A percentile compares a stretch with the other conserved stretches of the same genome.
These are phyloP conservation scores for Monosporascus sp. DNA, from an alignment of 2,329 filamentous ascomycete genomes.

Conservation along the genomic window DNA sequence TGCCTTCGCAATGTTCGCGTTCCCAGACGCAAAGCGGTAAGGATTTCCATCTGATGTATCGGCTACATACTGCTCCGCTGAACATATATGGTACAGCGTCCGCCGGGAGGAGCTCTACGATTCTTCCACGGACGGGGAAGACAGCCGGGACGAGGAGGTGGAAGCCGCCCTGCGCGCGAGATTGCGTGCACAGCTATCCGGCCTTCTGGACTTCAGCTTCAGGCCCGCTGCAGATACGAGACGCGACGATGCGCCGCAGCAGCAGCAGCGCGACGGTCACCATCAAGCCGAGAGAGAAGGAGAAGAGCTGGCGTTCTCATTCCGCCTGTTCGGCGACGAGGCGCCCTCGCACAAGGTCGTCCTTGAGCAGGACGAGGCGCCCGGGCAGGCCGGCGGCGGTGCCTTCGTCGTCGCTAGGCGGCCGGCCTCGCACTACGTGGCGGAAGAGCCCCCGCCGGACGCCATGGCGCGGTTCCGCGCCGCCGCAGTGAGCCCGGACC, in stretches of 20 bases:
- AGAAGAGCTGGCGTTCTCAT: slow-evolving; percentile 45
- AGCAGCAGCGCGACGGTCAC: slow-evolving; percentile 8
- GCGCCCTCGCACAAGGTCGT: slow-evolving; percentile 44
- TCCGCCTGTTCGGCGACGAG: slow-evolving; percentile 51
- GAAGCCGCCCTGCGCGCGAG: slow-evolving; percentile 36
- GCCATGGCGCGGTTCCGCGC: slow-evolving; percentile 34
- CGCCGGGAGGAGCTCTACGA: slow-evolving; percentile 49
- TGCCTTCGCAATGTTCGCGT: slow-evolving; percentile 39
- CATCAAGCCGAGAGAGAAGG: slow-evolving; percentile 11
- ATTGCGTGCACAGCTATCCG: slow-evolving; percentile 44
- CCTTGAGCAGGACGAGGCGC: slow-evolving; percentile 37
- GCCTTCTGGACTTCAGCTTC: slow-evolving; percentile 37
- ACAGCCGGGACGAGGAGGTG: slow-evolving; percentile 25
- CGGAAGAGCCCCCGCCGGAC: slow-evolving; percentile 30
- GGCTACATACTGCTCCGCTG: slow-evolving; percentile 4
- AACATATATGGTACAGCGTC: slow-evolving; percentile 35
- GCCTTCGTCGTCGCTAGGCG: slow-evolving; percentile 35
- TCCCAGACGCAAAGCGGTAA: slow-evolving; percentile 49
- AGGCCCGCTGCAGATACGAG: slow-evolving; percentile 2
- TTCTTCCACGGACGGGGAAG: slow-evolving; percentile 29
- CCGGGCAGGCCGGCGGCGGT: slow-evolving; percentile 30
- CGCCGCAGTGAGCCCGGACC: slow-evolving; percentile 48
- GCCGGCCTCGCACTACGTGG: slow-evolving; percentile 46
- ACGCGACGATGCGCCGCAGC: slow-evolving; percentile 4
- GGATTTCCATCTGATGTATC: slow-evolving; percentile 7